Evolutionary conservation across 352 stramenopile genomes (phyloP), one percentile per base, ranked within the genome.

Genomic region (Pythium dissimile): DNA sequence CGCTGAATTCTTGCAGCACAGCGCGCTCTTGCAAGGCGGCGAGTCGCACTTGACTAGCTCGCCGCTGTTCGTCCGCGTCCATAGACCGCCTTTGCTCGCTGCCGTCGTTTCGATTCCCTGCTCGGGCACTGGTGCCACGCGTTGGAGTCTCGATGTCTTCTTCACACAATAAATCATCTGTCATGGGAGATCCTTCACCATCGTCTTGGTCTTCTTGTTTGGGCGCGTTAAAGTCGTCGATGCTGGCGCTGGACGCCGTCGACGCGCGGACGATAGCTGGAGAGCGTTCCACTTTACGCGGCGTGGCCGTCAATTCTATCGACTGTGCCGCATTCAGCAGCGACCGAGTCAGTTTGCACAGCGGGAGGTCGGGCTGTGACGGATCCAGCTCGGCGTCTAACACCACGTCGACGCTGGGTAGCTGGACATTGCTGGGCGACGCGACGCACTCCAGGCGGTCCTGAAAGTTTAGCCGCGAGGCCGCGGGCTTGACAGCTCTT

Each of bases 1-100:
- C 79, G 48, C 74, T 89, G 46, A 91, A 77, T 51, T 93, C 84
- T 52, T 93, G 80, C 20, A 93, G 72, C 41, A 93, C 81, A 0
- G 77, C 84, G 26, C 80, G 78, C 57, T 93, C 84, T 64, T 93
- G 84, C 44, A 81, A 64, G 12, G 62, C 71, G 43, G 61, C 66
- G 10, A 77, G 49, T 46, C 41, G 49, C n/a, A 47, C 15, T 5
- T 59, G 18, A 7, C 15, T 12, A 6, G 38, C 51, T 13, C 38
- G 39, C 20, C n/a, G 39, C 5, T 26, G 51, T 39, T 49, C 37
- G 15, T 48, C 38, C 60, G 28, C 21, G 15, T 51, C 52, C 11
- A 28, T 16, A 12, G 52, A 32, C 38, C 47, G 23, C n/a, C 32
- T 42, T 20, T 28, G 30, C 43, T 41, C 26, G n/a, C 6, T 37